phyloP scores from a whole-genome alignment of 1,139 yeast species.

The Meyerozyma sp. region DNA sequence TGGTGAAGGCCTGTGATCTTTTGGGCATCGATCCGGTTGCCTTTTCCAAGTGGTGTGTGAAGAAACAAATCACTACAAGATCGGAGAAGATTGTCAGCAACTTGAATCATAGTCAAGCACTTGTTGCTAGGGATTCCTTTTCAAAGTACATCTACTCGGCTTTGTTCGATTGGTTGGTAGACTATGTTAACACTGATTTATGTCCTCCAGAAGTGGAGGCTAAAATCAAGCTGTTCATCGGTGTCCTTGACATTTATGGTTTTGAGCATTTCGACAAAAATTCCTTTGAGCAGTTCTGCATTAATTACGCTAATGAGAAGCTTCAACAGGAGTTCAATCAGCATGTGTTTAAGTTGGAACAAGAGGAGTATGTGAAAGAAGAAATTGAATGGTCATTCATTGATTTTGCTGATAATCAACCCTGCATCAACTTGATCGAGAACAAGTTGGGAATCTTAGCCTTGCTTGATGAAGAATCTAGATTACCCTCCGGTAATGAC shows the following conservation, averaged over 20 bases:
- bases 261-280: conserved; percentile 93
- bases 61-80: conserved; percentile 90
- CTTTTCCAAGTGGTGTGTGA: conserved; percentile 89
- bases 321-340: conserved; percentile 96
- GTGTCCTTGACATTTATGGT: conserved; percentile 96
- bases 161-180: conserved; percentile 92
- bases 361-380: conserved; percentile 88
- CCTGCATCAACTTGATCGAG: conserved; percentile 92
- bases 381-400: conserved; percentile 96
- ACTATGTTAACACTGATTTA: conserved; percentile 72
- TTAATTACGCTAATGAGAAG: conserved; percentile 95
- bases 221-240: conserved; percentile 70
- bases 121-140: conserved; percentile 92
- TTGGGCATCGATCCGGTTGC: conserved; percentile 70
- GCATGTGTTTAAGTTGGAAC: conserved; percentile 94
- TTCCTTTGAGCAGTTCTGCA: conserved; percentile 96
- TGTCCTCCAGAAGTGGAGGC: conserved; percentile 67
- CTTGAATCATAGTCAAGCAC: conserved; percentile 77
- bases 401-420: conserved; percentile 95
- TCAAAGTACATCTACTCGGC: conserved; percentile 92
- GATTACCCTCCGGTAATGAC: conserved; percentile 92
- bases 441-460: conserved; percentile 83
- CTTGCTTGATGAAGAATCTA: conserved; percentile 88
- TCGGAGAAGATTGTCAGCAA: conserved; percentile 87
- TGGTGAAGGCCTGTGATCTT: conserved; percentile 78